Evolutionary conservation across 805 yeast species (phyloP), one percentile per base, ranked within the genome.

Genomic region (Vanderwaltozyma verrucispora): DNA sequence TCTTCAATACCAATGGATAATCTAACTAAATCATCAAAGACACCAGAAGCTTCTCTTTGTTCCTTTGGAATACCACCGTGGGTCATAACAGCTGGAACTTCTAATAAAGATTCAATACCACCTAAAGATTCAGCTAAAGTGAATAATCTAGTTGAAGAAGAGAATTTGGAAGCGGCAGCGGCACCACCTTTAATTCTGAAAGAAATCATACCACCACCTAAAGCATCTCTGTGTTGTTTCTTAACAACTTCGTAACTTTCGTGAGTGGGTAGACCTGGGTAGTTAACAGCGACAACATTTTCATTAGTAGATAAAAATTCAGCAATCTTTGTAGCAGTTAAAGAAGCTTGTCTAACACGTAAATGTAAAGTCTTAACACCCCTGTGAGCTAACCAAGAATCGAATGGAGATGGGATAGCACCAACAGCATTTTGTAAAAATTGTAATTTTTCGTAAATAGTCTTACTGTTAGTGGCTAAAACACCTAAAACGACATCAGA

Each of bases 141-240:
- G 70, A 85, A 85, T 43, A 82, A 57, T 65, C 79, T 74, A 45
- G 94, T 82, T 32, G 75, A 54, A 32, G 81, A 75, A 42, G 88
- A 74, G 70, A 85, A 82, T 48, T 68, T 68, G 40, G 82, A 63
- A 39, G 94, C 94, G 36, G 77, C 84, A 42, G 65, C 69, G 40
- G 82, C 82, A 53, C 88, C 94, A 39, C 94, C 95, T 47, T 73
- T 69, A 63, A 85, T 72, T 68, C 94, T 75, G 71, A 85, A 84
- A 9, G 94, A 79, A 54, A 85, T 75, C 82, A 85, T 85, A 60
- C 95, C 95, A 53, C 95, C 95, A 45, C 95, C 95, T 48, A 84
- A 72, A 35, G 79, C 81, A 44, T 82, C 77, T 59, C 89, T 75
- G 67, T 84, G 94, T 65, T 85, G 95, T 45, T 66, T 72, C 48